phyloP scores from a whole-genome alignment of 2,329 filamentous ascomycete genomes.

The Zasmidium cellare region DNA sequence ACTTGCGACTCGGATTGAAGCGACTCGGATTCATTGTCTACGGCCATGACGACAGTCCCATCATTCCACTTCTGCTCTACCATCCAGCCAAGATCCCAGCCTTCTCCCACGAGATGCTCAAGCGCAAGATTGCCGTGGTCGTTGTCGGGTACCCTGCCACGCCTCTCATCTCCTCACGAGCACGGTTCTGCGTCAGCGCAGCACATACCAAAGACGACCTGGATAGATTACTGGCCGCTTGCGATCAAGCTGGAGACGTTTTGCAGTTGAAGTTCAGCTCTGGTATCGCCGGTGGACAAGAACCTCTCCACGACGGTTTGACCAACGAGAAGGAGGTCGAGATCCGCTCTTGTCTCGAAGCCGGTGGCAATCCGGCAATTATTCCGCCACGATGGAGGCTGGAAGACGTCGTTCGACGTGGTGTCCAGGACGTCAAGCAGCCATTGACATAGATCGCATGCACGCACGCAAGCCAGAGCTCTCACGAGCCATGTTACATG shows the following conservation, averaged over 20 bases:
- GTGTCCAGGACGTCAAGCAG: slow-evolving; percentile 73
- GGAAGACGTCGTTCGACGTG: slow-evolving; percentile 70
- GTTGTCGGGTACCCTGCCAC: slow-evolving; percentile 97
- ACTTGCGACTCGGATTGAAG: slow-evolving; percentile 96
- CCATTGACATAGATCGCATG: slow-evolving; percentile 48
- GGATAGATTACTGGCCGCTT: slow-evolving; percentile 83
- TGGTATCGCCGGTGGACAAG: slow-evolving; percentile 83
- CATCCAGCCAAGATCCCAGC: slow-evolving; percentile 99
- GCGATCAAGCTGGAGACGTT: slow-evolving; percentile 88
- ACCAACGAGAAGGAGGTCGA: slow-evolving; percentile 71
- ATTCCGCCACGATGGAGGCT: slow-evolving; percentile 76
- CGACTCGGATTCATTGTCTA: slow-evolving; percentile 95
- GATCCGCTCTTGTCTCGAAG: slow-evolving; percentile 53
- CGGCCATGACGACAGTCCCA: slow-evolving; percentile 95
- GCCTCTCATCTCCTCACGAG: slow-evolving; percentile 89
- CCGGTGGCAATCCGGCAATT: slow-evolving; percentile 50
- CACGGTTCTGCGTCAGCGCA: slow-evolving; percentile 91
- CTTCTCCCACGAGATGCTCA: slow-evolving; percentile 98
- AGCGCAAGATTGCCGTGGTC: slow-evolving; percentile 95
- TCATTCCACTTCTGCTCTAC: slow-evolving; percentile 91
- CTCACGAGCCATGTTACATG: slow-evolving; percentile 2
- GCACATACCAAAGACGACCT: slow-evolving; percentile 98
- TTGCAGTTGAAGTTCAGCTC: slow-evolving; percentile 97
- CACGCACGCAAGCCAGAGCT: neutral
- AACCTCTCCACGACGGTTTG: slow-evolving; percentile 71